phyloP scores from a whole-genome alignment of 2,329 filamentous ascomycete genomes.

The Aspergillus unguis region DNA sequence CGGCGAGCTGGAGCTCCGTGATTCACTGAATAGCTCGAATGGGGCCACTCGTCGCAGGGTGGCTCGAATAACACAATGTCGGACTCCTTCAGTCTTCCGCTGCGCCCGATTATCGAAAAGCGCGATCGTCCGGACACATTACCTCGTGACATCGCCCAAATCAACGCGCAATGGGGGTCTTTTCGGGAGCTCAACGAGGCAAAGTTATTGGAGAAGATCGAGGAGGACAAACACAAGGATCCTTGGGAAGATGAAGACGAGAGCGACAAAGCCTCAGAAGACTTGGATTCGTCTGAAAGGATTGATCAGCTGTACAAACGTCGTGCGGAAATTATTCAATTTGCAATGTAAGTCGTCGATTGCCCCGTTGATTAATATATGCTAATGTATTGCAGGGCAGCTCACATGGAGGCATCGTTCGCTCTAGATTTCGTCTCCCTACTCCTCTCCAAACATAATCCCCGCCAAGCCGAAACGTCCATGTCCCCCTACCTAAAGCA shows the following conservation, averaged over 20 bases:
- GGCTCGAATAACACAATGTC: slow-evolving; percentile 28
- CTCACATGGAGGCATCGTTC: slow-evolving; percentile 53
- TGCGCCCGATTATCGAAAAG: slow-evolving; percentile 53
- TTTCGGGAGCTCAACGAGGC: slow-evolving; percentile 78
- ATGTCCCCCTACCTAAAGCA: slow-evolving; percentile 69
- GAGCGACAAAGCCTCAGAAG: slow-evolving; percentile 26
- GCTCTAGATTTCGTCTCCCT: slow-evolving; percentile 81
- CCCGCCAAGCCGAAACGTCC: slow-evolving; percentile 65
- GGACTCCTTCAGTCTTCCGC: slow-evolving; percentile 52
- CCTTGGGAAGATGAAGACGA: slow-evolving; percentile 48
- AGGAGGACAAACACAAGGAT: slow-evolving; percentile 47
- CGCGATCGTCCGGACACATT: slow-evolving; percentile 59
- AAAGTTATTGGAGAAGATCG: slow-evolving; percentile 66
- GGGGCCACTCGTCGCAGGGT: slow-evolving; percentile 5
- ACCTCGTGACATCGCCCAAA: slow-evolving; percentile 72
- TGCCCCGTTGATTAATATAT: neutral
- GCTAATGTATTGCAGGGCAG: slow-evolving; percentile 32
- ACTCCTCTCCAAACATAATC: slow-evolving; percentile 75
- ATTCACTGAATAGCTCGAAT: neutral
- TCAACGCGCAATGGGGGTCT: slow-evolving; percentile 73
- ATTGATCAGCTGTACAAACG: slow-evolving; percentile 43
- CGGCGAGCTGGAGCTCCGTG: neutral
- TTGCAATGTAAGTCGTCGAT: slow-evolving; percentile 35
- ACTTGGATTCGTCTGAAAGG: slow-evolving; percentile 38
- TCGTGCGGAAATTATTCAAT: slow-evolving; percentile 44